Percentiles rank a stretch among this genome's conserved stretches.
Evolutionary conservation across 345 rosid genomes (phyloP).

Genomic region (Ailanthus altissimus): DNA sequence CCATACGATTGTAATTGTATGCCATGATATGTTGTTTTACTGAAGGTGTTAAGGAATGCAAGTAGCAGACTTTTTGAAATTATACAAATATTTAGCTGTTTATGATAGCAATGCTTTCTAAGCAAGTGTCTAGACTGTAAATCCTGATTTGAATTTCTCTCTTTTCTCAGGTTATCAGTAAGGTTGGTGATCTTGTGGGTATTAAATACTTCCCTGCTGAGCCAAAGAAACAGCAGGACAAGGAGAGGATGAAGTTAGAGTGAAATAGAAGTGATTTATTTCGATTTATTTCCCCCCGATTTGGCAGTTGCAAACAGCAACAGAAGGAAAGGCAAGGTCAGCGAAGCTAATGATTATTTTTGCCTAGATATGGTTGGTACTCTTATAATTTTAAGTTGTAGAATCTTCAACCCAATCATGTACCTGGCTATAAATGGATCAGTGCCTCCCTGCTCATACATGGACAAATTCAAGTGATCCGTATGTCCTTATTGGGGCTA

Average conservation of each 20-base stretch:
- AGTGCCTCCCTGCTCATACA: not conserved
- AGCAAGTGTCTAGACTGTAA: not conserved
- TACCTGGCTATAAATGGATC: slow-evolving; percentile 9
- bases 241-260: slow-evolving; percentile 38
- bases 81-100: not conserved
- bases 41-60: not conserved
- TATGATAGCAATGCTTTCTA: slow-evolving; percentile 6
- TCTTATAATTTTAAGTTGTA: slow-evolving; percentile 4
- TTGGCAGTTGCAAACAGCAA: not conserved
- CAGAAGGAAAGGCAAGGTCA: not conserved
- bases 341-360: not conserved
- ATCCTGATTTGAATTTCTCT: not conserved
- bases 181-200: slow-evolving; percentile 76
- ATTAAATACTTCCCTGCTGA: slow-evolving; percentile 86
- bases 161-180: slow-evolving; percentile 65
- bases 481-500: not conserved
- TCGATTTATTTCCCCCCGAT: too few species aligned
- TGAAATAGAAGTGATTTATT: slow-evolving; percentile 1
- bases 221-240: slow-evolving; percentile 51
- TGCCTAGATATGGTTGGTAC: slow-evolving; percentile 6
- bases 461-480: not conserved
- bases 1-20: not conserved
- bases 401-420: not conserved
- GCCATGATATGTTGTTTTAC: not conserved
- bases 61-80: not conserved